These are phyloP conservation scores for Cardamine chenopodiifolia DNA, from an alignment of 345 rosid species.

Conservation along the genomic window DNA sequence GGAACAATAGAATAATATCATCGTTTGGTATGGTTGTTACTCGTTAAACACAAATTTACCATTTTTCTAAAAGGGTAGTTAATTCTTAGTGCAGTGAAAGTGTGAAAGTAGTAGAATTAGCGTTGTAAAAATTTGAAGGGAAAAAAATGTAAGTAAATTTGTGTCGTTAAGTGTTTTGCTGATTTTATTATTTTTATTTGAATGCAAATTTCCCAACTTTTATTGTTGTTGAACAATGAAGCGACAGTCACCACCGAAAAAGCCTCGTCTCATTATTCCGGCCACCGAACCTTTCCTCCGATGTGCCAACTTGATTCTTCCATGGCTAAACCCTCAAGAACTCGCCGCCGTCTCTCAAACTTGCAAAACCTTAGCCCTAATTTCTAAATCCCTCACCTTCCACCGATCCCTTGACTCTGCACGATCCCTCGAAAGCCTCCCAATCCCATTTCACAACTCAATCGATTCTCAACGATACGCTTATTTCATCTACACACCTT, in stretches of 20 bases:
- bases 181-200: not conserved
- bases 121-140: no score
- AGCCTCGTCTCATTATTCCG: slow-evolving; percentile 12
- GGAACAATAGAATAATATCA: not conserved
- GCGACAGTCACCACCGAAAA: slow-evolving; percentile 17
- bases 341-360: slow-evolving; percentile 59
- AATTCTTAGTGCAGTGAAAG: no score
- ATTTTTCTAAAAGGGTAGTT: no score
- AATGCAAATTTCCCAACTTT: not conserved
- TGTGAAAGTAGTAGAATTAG: no score
- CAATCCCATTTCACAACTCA: slow-evolving; percentile 58
- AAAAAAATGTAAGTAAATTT: no score
- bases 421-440: slow-evolving; percentile 56
- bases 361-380: slow-evolving; percentile 54
- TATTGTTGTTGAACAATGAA: not conserved
- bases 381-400: slow-evolving; percentile 49
- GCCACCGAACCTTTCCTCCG: slow-evolving; percentile 32
- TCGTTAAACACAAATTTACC: not conserved
- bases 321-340: slow-evolving; percentile 66
- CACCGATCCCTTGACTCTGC: slow-evolving; percentile 70
- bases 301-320: slow-evolving; percentile 57
- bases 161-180: not conserved
- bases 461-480: slow-evolving; percentile 53
- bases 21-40: not conserved
- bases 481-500: slow-evolving; percentile 67